A percentile compares a stretch with the other conserved stretches of the same genome.
phyloP scores from a whole-genome alignment of 371 early-diverging fungal genomes.

The Gilbertella persicaria region DNA sequence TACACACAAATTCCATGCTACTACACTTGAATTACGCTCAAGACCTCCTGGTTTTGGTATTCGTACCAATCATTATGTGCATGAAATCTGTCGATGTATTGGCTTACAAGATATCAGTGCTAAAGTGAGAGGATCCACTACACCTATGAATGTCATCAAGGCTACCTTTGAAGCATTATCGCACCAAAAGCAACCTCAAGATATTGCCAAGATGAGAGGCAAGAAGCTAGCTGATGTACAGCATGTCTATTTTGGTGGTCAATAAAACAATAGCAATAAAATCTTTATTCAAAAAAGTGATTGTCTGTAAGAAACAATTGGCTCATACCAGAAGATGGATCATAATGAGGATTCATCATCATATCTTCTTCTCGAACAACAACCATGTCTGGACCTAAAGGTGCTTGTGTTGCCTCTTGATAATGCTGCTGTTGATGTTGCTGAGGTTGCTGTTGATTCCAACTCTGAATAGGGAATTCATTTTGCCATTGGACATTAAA shows the following conservation, averaged over 20 bases:
- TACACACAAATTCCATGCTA: constrained; percentile 88
- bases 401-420: background rate
- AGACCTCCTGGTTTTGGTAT: constrained; percentile 96
- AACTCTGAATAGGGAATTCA: background rate
- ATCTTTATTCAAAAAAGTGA: constrained; percentile 10
- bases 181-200: constrained; percentile 80
- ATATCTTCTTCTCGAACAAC: constrained; percentile 7
- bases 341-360: constrained; percentile 12
- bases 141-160: constrained; percentile 98
- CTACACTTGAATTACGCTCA: constrained; percentile 78
- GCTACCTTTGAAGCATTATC: constrained; percentile 92
- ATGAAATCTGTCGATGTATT: constrained; percentile 93
- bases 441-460: constrained; percentile 11
- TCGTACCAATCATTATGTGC: constrained; percentile 89
- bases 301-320: constrained; percentile 21
- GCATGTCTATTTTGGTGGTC: constrained; percentile 73
- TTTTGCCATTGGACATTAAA: background rate
- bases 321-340: constrained; percentile 27
- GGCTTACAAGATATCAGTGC: constrained; percentile 93
- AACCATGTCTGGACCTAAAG: background rate
- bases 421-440: constrained; percentile 10
- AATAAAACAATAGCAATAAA: too few relatives aligned
- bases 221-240: constrained; percentile 90
- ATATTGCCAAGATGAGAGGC: constrained; percentile 90
- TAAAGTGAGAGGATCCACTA: constrained; percentile 90